Evolutionary conservation across 176 grass and related monocot species (phyloP).

Genomic region (Zizania latifolia): DNA sequence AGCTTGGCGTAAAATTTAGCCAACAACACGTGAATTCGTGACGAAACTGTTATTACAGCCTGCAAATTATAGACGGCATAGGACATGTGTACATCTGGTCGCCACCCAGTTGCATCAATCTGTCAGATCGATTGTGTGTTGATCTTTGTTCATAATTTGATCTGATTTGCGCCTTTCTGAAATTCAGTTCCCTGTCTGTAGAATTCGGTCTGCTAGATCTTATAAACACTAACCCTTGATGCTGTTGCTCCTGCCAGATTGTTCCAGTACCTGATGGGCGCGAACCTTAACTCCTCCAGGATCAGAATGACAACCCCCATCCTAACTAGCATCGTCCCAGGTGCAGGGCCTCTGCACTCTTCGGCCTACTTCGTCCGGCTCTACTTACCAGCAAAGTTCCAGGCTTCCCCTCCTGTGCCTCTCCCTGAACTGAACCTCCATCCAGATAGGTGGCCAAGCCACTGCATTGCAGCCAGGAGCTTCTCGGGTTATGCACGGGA

Average conservation of each 20-base stretch:
- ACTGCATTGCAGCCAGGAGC: conserved; percentile 56
- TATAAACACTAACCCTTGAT: background rate
- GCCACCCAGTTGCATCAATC: background rate
- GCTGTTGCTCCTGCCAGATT: conserved; percentile 36
- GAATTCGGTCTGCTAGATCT: background rate
- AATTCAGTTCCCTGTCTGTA: background rate
- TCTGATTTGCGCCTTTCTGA: background rate
- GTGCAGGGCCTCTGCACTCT: conserved; percentile 49
- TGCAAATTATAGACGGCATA: background rate
- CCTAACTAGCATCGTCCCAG: conserved; percentile 63
- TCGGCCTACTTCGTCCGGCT: conserved; percentile 66
- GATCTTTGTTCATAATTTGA: background rate
- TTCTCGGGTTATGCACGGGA: conserved; percentile 75
- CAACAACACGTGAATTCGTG: background rate
- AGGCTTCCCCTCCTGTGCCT: conserved; percentile 70
- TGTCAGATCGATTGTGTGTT: background rate
- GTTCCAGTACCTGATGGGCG: conserved; percentile 86
- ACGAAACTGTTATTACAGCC: background rate
- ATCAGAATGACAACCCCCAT: conserved; percentile 79
- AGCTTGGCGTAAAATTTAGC: background rate
- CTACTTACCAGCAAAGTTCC: conserved; percentile 66
- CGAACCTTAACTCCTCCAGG: conserved; percentile 81
- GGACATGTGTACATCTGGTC: background rate
- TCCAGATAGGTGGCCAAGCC: conserved; percentile 62
- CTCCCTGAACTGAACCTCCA: conserved; percentile 66